Evolutionary conservation across 208 protist species (phyloP).

Genomic region (Histomonas meleagridis): DNA sequence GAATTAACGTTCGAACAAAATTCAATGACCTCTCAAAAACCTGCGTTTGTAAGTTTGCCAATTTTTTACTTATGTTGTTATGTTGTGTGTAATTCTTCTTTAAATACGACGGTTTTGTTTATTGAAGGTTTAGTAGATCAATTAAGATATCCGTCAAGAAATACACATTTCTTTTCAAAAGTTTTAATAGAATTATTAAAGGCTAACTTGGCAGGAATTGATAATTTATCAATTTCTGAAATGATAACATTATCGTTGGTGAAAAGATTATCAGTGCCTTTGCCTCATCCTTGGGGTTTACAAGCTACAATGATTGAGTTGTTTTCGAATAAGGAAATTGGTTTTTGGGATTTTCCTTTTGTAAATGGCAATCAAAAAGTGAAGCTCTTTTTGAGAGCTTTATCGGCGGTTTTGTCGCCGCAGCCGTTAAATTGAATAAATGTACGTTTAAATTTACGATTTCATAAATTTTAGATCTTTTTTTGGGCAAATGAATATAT

Average conservation of each 20-base stretch:
- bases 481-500: no score
- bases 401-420: no score
- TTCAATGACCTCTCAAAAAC: not conserved
- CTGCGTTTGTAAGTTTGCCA: not conserved
- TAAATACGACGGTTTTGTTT: not conserved
- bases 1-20: not conserved
- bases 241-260: not conserved
- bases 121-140: not conserved
- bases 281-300: not conserved
- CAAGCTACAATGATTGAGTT: not conserved
- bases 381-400: no score
- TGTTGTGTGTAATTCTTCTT: not conserved
- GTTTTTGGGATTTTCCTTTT: slow-evolving; percentile 1
- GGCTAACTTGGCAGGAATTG: not conserved
- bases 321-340: not conserved
- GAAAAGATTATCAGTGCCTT: not conserved
- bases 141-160: not conserved
- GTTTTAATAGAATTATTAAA: not conserved
- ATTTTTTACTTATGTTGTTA: not conserved
- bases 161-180: slow-evolving; percentile 22
- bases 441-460: no score
- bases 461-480: no score
- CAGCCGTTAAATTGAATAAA: no score
- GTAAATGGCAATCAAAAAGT: no score
- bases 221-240: not conserved